Conservation (phyloP, 2,329 filamentous ascomycete species). For the Emergomyces africanus region DNA sequence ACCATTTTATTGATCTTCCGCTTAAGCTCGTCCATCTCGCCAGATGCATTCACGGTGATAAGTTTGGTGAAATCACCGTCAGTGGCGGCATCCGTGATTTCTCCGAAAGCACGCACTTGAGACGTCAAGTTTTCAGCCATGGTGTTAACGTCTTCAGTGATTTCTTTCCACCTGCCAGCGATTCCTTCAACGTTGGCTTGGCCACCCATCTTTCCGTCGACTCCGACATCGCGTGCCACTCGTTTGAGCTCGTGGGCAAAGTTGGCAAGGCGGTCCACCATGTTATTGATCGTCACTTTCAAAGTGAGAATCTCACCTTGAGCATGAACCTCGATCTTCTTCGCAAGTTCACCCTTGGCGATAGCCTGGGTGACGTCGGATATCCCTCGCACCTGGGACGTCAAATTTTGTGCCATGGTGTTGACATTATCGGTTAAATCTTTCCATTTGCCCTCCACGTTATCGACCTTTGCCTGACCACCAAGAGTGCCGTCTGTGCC, state of each 20-base stretch:
- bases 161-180: constrained; percentile 94
- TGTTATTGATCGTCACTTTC: constrained; percentile 97
- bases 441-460: constrained; percentile 55
- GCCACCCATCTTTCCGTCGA: constrained; percentile 96
- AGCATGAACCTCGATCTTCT: constrained; percentile 89
- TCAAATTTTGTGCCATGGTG: constrained; percentile 54
- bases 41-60: constrained; percentile 92
- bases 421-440: constrained; percentile 56
- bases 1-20: constrained; percentile 99
- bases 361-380: constrained; percentile 92
- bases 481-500: constrained; percentile 52
- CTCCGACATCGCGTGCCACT: constrained; percentile 90
- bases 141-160: constrained; percentile 91
- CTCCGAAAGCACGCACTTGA: constrained; percentile 93
- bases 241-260: constrained; percentile 95
- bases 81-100: constrained; percentile 95
- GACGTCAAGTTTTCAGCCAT: constrained; percentile 82
- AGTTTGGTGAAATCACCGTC: constrained; percentile 96
- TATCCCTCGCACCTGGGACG: constrained; percentile 67
- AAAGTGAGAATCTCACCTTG: constrained; percentile 88
- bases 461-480: constrained; percentile 51
- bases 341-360: constrained; percentile 88
- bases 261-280: constrained; percentile 88
- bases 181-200: constrained; percentile 91
- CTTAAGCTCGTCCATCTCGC: constrained; percentile 98